Percentiles rank a stretch among this genome's conserved stretches.
Conservation (phyloP, 148 eudicot genomes). For the Fagopyrum tataricum region DNA sequence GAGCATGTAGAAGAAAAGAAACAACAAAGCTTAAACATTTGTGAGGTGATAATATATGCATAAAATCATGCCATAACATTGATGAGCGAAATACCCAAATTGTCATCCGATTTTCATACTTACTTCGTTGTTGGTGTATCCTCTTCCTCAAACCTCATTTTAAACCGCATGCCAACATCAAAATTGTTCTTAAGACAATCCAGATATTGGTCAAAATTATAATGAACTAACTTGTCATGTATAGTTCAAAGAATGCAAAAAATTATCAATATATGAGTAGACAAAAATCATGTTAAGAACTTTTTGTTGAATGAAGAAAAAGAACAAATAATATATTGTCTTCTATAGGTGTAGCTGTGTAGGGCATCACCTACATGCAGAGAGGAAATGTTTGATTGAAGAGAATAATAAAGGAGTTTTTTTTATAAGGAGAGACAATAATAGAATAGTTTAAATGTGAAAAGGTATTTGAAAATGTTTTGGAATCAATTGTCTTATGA, state of each 20-base stretch:
- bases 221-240: constrained; percentile 91
- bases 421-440: too few species aligned
- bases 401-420: too few species aligned
- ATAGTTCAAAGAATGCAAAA: not conserved
- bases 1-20: constrained; percentile 18
- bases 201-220: constrained; percentile 75
- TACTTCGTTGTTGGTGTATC: constrained; percentile 89
- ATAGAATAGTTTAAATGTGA: too few species aligned
- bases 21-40: not conserved
- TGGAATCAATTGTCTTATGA: too few species aligned
- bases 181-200: constrained; percentile 59
- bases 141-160: constrained; percentile 94
- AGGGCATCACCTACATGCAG: too few species aligned
- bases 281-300: not conserved
- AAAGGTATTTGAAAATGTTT: too few species aligned
- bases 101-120: not conserved
- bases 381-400: too few species aligned
- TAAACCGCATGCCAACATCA: constrained; percentile 76
- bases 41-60: not conserved
- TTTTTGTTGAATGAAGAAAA: not conserved
- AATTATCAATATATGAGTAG: not conserved
- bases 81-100: not conserved
- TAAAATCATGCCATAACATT: not conserved
- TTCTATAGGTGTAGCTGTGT: too few species aligned
- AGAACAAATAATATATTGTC: too few species aligned